phyloP scores from a whole-genome alignment of 129 eudicot species.

The Oenanthe sinensis region DNA sequence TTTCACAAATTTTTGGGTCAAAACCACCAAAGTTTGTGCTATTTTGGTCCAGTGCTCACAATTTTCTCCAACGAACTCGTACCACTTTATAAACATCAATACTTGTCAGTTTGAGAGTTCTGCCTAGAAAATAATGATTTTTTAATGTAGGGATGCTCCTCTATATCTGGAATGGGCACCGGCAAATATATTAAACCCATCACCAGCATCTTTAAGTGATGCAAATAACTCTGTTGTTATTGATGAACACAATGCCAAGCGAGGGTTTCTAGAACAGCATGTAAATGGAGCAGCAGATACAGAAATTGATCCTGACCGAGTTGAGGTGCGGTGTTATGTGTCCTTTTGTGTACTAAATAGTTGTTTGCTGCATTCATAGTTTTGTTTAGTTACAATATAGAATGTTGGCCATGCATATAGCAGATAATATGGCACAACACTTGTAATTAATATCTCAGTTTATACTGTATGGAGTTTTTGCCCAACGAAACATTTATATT shows the following conservation, averaged over 20 bases:
- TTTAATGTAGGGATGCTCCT: constrained; percentile 57
- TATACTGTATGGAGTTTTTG: not conserved
- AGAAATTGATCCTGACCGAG: constrained; percentile 70
- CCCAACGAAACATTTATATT: not conserved
- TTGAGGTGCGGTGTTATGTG: constrained; percentile 48
- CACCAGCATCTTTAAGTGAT: constrained; percentile 19
- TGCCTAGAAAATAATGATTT: not conserved
- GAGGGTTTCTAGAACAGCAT: constrained; percentile 51
- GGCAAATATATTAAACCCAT: constrained; percentile 44
- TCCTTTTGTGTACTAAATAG: not conserved
- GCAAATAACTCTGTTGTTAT: constrained; percentile 18
- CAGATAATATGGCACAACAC: not conserved
- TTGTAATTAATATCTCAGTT: not conserved
- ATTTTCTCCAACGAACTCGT: not conserved
- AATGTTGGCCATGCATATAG: not conserved
- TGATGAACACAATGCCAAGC: constrained; percentile 49
- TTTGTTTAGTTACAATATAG: not conserved
- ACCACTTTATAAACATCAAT: not conserved
- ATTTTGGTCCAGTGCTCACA: not conserved
- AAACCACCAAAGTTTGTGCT: not conserved
- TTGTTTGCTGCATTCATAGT: not conserved
- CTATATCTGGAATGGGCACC: constrained; percentile 98
- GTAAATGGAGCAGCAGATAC: constrained; percentile 43
- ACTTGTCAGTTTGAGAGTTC: not conserved
- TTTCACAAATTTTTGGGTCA: not conserved